Percentiles rank a stretch among this genome's conserved stretches.
Conservation (phyloP, 2,329 filamentous ascomycete genomes). For the Akanthomyces lecanii region DNA sequence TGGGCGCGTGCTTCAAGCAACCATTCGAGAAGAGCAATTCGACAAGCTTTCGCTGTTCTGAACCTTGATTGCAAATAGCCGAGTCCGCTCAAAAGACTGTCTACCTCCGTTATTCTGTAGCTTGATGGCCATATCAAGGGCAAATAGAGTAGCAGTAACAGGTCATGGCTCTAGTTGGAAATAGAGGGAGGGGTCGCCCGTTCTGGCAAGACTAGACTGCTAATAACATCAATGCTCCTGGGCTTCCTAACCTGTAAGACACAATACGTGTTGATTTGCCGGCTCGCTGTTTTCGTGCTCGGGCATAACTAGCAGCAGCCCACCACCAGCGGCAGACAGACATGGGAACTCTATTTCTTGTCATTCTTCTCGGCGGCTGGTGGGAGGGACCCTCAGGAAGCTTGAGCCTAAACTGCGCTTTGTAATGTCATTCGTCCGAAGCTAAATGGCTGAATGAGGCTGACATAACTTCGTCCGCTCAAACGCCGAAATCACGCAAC, state of each 20-base stretch:
- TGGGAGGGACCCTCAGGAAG: too few relatives aligned
- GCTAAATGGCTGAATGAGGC: not conserved
- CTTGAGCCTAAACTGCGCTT: not conserved
- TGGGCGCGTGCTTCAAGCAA: too few relatives aligned
- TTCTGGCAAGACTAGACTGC: not conserved
- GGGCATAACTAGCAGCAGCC: not conserved
- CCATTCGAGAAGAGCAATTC: too few relatives aligned
- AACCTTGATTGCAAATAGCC: too few relatives aligned
- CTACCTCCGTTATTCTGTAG: too few relatives aligned
- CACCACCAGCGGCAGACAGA: too few relatives aligned
- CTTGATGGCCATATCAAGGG: too few relatives aligned
- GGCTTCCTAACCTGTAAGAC: not conserved
- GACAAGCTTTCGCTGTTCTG: too few relatives aligned
- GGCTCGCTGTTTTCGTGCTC: not conserved
- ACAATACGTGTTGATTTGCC: not conserved
- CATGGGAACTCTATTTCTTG: not conserved
- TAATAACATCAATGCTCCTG: not conserved
- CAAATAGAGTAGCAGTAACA: not conserved
- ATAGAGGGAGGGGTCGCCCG: not conserved
- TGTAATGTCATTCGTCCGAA: slow-evolving; percentile 1
- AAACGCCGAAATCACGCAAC: not conserved
- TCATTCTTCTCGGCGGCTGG: not conserved
- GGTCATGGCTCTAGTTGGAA: not conserved
- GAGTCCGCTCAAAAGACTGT: too few relatives aligned
- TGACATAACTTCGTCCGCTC: not conserved